phyloP scores from a whole-genome alignment of 1,284 basidiomycete species.

The Puccinia brachypodii region DNA sequence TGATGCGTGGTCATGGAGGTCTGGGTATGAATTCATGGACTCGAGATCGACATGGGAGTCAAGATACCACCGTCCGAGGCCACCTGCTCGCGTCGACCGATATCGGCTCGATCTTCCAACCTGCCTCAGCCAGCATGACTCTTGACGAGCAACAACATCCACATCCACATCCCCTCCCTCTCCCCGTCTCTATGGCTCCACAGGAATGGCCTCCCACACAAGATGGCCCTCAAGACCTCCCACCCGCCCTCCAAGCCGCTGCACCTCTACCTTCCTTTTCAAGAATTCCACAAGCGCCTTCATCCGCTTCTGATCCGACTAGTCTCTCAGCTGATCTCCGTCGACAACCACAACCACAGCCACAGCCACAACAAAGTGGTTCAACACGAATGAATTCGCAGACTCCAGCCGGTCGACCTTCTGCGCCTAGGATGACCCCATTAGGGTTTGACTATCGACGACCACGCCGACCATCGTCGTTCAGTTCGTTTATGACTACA shows the following conservation, averaged over 20 bases:
- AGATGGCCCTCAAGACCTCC: neutral
- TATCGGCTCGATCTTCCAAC: slow-evolving; percentile 31
- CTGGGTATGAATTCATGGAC: slow-evolving; percentile 27
- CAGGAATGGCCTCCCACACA: slow-evolving; percentile 8
- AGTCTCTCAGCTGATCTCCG: slow-evolving; percentile 5
- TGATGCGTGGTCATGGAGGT: slow-evolving; percentile 42
- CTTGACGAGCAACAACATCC: neutral
- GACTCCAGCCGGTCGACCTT: neutral
- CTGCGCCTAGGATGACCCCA: neutral
- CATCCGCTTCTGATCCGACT: neutral
- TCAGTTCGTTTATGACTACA: slow-evolving; percentile 45
- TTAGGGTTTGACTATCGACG: slow-evolving; percentile 9
- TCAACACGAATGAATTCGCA: neutral
- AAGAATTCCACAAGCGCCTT: slow-evolving; percentile 10
- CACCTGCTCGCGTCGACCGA: neutral
- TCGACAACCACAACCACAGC: too few species aligned
- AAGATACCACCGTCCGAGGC: slow-evolving; percentile 32
- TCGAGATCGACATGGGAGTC: slow-evolving; percentile 22
- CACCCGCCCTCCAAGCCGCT: neutral
- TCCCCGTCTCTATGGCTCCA: neutral
- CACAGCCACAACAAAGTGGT: neutral
- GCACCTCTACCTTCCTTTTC: slow-evolving; percentile 13
- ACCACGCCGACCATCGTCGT: neutral
- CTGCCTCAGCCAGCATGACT: slow-evolving; percentile 21
- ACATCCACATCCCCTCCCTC: neutral